Conservation (phyloP, 345 rosid genomes). For the Iberis pinnata region DNA sequence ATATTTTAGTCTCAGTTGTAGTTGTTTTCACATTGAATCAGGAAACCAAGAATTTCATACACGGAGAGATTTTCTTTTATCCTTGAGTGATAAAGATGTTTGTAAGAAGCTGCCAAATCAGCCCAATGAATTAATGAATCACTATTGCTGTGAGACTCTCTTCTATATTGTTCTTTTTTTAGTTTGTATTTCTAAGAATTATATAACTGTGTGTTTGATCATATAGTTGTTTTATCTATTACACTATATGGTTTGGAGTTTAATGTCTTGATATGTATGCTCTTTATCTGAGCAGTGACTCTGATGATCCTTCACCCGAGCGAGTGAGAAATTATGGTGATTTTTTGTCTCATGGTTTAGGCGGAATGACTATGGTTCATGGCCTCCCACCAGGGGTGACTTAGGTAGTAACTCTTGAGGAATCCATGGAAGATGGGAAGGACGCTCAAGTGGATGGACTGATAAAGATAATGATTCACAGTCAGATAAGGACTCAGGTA, state of each 20-base stretch:
- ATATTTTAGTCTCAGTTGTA: neutral
- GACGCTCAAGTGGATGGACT: constrained; percentile 66
- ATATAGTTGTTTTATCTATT: constrained; percentile 1
- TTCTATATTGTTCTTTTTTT: neutral
- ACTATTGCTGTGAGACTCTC: constrained; percentile 45
- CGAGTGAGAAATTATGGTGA: constrained; percentile 46
- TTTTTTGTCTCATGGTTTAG: constrained; percentile 51
- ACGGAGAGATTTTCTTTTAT: constrained; percentile 60
- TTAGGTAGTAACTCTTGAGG: constrained; percentile 32
- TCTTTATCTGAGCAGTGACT: constrained; percentile 41
- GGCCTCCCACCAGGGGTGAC: constrained; percentile 85
- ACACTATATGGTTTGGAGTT: constrained; percentile 14
- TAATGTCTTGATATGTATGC: constrained; percentile 5
- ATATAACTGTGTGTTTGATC: constrained; percentile 8
- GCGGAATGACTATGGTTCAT: constrained; percentile 74
- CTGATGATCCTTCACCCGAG: constrained; percentile 56
- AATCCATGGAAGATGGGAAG: constrained; percentile 77
- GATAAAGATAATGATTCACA: constrained; percentile 73
- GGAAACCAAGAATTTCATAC: constrained; percentile 54
- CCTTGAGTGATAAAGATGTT: constrained; percentile 59
- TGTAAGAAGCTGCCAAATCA: constrained; percentile 69
- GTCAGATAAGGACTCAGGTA: constrained; percentile 76
- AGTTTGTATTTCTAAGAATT: neutral
- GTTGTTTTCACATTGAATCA: constrained; percentile 30
- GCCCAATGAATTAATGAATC: constrained; percentile 54